A percentile compares a stretch with the other conserved stretches of the same genome.
Conservation (phyloP, 176 grass and related monocot genomes). For the Lolium rigidum region DNA sequence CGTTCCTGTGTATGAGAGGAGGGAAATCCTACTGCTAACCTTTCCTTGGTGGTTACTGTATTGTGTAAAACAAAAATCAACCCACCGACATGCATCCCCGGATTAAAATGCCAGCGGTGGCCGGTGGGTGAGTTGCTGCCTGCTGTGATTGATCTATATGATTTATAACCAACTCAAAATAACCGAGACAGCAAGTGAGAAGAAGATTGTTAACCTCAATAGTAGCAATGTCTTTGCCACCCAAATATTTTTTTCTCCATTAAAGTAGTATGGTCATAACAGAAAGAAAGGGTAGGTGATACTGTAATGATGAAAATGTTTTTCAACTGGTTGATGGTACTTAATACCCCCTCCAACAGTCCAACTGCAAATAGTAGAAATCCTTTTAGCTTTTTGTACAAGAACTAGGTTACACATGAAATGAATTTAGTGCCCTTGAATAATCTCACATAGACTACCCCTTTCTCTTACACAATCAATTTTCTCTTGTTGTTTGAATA, state of each 20-base stretch:
- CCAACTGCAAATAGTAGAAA: conserved; percentile 20
- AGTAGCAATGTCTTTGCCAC: not conserved
- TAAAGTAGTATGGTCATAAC: conserved; percentile 10
- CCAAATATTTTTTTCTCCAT: not conserved
- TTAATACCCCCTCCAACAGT: not conserved
- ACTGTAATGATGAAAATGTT: not conserved
- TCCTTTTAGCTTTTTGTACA: not conserved
- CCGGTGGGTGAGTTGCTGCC: not conserved
- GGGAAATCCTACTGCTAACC: not conserved
- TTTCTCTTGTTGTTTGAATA: not conserved
- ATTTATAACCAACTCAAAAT: conserved; percentile 9
- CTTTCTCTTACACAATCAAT: conserved; percentile 1
- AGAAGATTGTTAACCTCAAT: conserved; percentile 20
- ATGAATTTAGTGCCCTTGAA: not conserved
- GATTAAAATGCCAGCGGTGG: not conserved
- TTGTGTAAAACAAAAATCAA: not conserved
- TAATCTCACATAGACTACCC: not conserved
- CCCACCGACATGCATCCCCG: not conserved
- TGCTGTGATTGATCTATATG: not conserved
- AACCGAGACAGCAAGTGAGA: not conserved
- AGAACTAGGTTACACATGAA: conserved; percentile 6
- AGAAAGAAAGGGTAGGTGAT: not conserved
- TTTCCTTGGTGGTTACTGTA: not conserved
- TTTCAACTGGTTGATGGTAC: conserved; percentile 3
- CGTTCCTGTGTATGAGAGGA: not conserved